Percentiles rank a stretch among this genome's conserved stretches.
phyloP scores from a whole-genome alignment of 805 yeast genomes.

The Lipomyces japonicus region DNA sequence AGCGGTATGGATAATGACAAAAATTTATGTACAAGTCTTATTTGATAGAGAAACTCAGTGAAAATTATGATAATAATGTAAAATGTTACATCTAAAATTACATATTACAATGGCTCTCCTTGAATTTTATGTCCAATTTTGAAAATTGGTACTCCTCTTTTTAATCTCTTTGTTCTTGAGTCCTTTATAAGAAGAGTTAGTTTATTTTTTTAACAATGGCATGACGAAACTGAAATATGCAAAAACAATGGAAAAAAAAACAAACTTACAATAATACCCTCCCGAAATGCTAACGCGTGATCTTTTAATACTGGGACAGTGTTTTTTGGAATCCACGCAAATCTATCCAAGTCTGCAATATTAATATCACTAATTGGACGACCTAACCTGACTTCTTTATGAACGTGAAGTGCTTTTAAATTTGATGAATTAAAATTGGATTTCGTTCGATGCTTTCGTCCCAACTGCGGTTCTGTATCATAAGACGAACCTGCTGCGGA shows the following conservation, averaged over 20 bases:
- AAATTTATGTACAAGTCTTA: no score
- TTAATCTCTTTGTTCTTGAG: constrained; percentile 15
- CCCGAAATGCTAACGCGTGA: constrained; percentile 18
- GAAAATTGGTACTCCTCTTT: constrained; percentile 16
- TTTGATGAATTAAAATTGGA: constrained; percentile 14
- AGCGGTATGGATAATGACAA: no score
- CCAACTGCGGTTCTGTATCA: constrained; percentile 1
- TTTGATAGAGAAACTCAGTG: background rate
- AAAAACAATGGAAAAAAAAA: background rate
- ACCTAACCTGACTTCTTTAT: constrained; percentile 14
- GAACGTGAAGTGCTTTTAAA: constrained; percentile 17
- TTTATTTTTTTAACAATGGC: no score
- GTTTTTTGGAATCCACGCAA: constrained; percentile 15
- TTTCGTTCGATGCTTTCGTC: constrained; percentile 10
- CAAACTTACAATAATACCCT: constrained; percentile 18
- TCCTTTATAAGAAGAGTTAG: constrained; percentile 7
- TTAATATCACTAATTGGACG: background rate
- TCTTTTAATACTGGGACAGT: constrained; percentile 23
- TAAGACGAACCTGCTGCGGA: background rate
- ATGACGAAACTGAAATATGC: background rate
- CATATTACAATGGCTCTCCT: constrained; percentile 5
- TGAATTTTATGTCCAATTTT: constrained; percentile 25
- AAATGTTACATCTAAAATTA: background rate
- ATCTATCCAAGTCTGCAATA: constrained; percentile 6
- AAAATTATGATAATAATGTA: background rate